Conservation (phyloP, 495 filamentous ascomycete genomes). For the Cairneyella variabilis region DNA sequence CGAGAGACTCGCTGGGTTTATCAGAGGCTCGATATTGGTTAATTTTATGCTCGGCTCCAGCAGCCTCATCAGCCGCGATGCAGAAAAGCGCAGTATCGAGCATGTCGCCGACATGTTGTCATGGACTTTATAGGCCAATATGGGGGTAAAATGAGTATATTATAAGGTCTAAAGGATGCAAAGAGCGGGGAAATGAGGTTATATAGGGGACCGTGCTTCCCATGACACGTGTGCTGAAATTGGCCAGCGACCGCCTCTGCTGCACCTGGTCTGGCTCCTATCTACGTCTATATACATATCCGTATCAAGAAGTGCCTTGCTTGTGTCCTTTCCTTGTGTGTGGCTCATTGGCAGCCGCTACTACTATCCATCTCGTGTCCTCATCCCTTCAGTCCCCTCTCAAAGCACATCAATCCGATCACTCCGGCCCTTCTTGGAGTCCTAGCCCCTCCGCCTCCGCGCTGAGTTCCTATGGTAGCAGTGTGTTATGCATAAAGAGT, state of each 20-base stretch:
- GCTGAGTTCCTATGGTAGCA: conserved; percentile 7
- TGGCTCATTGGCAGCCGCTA: conserved; percentile 20
- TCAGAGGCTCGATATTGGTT: too few species aligned
- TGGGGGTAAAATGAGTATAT: too few species aligned
- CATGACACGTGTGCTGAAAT: too few species aligned
- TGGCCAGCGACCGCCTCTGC: conserved; percentile 14
- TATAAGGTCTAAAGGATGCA: too few species aligned
- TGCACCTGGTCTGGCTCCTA: conserved; percentile 7
- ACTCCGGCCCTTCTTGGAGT: not conserved
- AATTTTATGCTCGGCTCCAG: too few species aligned
- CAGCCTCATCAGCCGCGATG: too few species aligned
- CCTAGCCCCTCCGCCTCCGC: not conserved
- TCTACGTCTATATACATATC: conserved; percentile 21
- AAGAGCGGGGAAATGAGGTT: too few species aligned
- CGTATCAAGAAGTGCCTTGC: conserved; percentile 18
- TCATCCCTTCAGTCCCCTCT: conserved; percentile 2
- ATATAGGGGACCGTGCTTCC: too few species aligned
- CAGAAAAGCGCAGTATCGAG: too few species aligned
- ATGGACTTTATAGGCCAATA: too few species aligned
- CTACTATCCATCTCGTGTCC: conserved; percentile 18
- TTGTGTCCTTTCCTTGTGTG: conserved; percentile 11
- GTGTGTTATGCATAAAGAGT: conserved; percentile 3
- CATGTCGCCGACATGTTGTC: too few species aligned
- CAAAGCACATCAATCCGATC: not conserved
- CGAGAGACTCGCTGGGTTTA: too few species aligned